A percentile compares a stretch with the other conserved stretches of the same genome.
phyloP scores from a whole-genome alignment of 106 monocot genomes.

The Acanthochlamys bracteata region DNA sequence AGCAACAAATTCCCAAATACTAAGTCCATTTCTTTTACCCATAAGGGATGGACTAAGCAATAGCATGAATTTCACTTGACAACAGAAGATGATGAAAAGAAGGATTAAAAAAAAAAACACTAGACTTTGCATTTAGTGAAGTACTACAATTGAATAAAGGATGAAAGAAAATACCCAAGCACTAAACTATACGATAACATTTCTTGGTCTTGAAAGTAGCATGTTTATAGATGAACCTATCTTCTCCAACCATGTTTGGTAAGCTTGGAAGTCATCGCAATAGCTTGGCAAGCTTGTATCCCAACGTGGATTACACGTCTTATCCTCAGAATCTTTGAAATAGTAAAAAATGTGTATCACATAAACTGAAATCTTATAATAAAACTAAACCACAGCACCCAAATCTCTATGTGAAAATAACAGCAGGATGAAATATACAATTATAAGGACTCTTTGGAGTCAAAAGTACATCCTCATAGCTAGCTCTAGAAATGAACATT shows the following conservation, averaged over 20 bases:
- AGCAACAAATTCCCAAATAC: constrained; percentile 67
- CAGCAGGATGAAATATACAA: not conserved
- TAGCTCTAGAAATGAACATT: constrained; percentile 2
- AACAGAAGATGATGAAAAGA: too few species aligned
- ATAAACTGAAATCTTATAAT: constrained; percentile 52
- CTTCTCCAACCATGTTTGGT: constrained; percentile 51
- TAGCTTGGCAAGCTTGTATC: constrained; percentile 50
- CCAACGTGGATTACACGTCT: constrained; percentile 30
- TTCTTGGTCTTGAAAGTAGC: constrained; percentile 55
- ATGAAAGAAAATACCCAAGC: constrained; percentile 3
- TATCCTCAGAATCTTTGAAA: too few species aligned
- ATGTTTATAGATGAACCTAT: constrained; percentile 25
- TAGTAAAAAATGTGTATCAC: constrained; percentile 48
- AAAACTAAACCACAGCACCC: not conserved
- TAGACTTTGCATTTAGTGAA: too few species aligned
- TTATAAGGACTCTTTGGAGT: not conserved
- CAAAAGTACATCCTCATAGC: not conserved
- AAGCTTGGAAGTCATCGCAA: constrained; percentile 54
- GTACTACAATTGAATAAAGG: too few species aligned
- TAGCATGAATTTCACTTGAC: not conserved
- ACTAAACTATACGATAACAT: constrained; percentile 50
- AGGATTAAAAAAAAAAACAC: too few species aligned
- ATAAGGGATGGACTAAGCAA: constrained; percentile 69
- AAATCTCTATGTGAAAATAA: not conserved
- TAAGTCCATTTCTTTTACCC: constrained; percentile 68